Percentiles rank a stretch among this genome's conserved stretches.
phyloP scores from a whole-genome alignment of 140 eudicot genomes.

The Flaveria floridana region DNA sequence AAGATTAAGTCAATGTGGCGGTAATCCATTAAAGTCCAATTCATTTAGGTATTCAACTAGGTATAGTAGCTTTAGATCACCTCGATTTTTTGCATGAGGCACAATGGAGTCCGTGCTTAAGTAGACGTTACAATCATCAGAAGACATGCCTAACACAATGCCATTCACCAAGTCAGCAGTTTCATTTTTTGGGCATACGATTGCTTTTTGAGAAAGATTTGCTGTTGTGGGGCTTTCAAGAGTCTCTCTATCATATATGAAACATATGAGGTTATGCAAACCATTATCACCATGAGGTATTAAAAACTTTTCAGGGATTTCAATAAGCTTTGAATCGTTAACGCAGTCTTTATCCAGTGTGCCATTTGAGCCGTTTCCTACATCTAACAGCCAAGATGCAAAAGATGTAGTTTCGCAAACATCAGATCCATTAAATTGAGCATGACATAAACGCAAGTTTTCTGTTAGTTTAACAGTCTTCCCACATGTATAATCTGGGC shows the following conservation, averaged over 20 bases:
- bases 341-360: not conserved
- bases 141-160: not conserved
- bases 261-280: not conserved
- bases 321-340: not conserved
- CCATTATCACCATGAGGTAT: not conserved
- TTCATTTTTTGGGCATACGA: not conserved
- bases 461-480: not conserved
- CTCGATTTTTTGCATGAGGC: not conserved
- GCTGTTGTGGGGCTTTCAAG: not conserved
- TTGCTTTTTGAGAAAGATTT: not conserved
- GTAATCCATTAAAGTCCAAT: not conserved
- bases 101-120: not conserved
- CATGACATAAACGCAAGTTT: not conserved
- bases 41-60: not conserved
- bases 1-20: not conserved
- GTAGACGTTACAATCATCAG: too few relatives aligned
- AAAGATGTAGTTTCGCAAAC: not conserved
- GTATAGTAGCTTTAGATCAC: not conserved
- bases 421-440: not conserved
- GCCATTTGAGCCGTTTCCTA: not conserved
- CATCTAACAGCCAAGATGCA: not conserved
- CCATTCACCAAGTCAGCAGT: not conserved
- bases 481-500: too few relatives aligned
- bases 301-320: not conserved
- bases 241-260: not conserved